phyloP scores from a whole-genome alignment of 768 basidiomycete genomes.

The Tylopilus felleus region DNA sequence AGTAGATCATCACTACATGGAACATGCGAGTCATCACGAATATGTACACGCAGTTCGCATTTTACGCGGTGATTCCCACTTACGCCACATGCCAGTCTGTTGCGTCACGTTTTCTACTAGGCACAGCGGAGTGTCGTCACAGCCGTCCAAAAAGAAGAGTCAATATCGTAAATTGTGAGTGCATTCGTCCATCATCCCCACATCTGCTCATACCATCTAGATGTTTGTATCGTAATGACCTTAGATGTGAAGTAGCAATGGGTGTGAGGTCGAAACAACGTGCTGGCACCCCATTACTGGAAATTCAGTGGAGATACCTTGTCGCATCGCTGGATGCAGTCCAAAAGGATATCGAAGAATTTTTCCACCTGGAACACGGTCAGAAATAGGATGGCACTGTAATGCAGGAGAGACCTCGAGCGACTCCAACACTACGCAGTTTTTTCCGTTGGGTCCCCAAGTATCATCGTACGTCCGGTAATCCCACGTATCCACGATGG shows the following conservation, averaged over 20 bases:
- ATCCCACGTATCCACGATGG: slow-evolving; percentile 74
- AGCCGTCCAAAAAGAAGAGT: too few relatives aligned
- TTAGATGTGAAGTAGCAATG: background rate
- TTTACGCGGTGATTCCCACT: too few relatives aligned
- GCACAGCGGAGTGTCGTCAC: too few relatives aligned
- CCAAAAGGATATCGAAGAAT: slow-evolving; percentile 66
- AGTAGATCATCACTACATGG: too few relatives aligned
- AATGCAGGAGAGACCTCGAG: slow-evolving; percentile 50
- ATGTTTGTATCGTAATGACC: too few relatives aligned
- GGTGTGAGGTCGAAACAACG: background rate
- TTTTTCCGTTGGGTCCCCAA: slow-evolving; percentile 75
- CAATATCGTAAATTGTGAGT: too few relatives aligned
- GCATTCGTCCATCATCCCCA: too few relatives aligned
- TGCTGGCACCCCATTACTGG: background rate
- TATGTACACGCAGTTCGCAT: too few relatives aligned
- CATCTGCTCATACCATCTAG: too few relatives aligned
- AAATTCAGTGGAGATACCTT: slow-evolving; percentile 55
- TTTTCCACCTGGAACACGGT: slow-evolving; percentile 44
- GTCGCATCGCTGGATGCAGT: slow-evolving; percentile 59
- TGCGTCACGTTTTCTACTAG: too few relatives aligned
- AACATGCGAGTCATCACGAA: too few relatives aligned
- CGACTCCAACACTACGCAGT: slow-evolving; percentile 66
- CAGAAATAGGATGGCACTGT: background rate
- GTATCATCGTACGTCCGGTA: slow-evolving; percentile 55
- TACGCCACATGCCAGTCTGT: too few relatives aligned